phyloP scores from a whole-genome alignment of 2,329 filamentous ascomycete genomes.

The Cyanodermella asteris region DNA sequence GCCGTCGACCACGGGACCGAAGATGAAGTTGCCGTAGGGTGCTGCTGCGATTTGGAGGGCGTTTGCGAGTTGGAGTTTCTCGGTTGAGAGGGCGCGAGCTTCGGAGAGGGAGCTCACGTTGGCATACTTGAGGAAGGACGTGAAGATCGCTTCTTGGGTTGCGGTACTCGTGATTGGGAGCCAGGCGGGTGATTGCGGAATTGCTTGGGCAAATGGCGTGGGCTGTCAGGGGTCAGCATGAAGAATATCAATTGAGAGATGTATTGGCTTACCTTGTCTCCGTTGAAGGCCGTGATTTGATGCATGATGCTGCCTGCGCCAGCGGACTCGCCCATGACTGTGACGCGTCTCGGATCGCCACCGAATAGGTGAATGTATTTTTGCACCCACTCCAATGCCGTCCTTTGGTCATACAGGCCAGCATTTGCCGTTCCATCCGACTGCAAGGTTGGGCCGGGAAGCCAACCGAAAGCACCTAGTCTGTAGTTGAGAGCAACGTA shows the following conservation, averaged over 20 bases:
- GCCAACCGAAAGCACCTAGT: conserved; percentile 27
- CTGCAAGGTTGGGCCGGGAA: conserved; percentile 22
- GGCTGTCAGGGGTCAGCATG: conserved; percentile 6
- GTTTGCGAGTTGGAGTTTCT: conserved; percentile 22
- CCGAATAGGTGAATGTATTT: conserved; percentile 32
- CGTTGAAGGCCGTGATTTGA: conserved; percentile 32
- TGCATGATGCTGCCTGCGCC: conserved; percentile 33
- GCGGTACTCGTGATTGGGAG: conserved; percentile 15
- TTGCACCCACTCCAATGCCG: conserved; percentile 36
- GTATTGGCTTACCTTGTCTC: too few species aligned
- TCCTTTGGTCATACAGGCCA: conserved; percentile 30
- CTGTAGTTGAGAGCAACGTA: conserved; percentile 27
- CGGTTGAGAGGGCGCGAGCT: conserved; percentile 19
- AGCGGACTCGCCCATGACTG: conserved; percentile 29
- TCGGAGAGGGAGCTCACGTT: conserved; percentile 24
- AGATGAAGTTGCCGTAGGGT: conserved; percentile 22
- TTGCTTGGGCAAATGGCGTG: conserved; percentile 17
- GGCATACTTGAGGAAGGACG: conserved; percentile 18
- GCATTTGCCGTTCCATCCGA: conserved; percentile 25
- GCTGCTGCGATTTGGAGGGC: conserved; percentile 15
- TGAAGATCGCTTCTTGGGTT: conserved; percentile 19
- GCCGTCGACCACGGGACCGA: conserved; percentile 26
- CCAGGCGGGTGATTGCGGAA: conserved; percentile 22
- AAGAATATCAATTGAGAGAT: conserved; percentile 3
- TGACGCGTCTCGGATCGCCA: conserved; percentile 28